Evolutionary conservation across 2,329 filamentous ascomycete genomes (phyloP), one percentile per base, ranked within the genome.

Genomic region (Sarocladiaceae sp.): DNA sequence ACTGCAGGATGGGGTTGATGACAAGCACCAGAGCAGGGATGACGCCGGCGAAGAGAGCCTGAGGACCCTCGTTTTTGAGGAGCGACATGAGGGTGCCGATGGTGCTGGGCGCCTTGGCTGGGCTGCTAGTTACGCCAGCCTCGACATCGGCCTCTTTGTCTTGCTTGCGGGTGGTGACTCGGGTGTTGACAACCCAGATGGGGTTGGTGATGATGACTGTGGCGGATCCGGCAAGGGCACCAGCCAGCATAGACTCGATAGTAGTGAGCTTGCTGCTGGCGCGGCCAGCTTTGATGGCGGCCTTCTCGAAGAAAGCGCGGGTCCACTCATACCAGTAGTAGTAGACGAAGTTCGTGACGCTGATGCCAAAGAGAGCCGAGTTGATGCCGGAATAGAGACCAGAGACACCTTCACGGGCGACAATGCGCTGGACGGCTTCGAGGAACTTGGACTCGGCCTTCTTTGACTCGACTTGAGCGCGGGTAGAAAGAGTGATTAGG

Each of bases 321-420:
- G 89, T 93, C 87, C 88, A 98, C 71, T 98, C 93, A 68, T 97
- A 98, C 91, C 88, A 98, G 75, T 97, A 98, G 72, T 98, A 98
- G 76, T 98, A 98, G 39, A 98, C 91, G 63, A 98, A 98, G 73
- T 98, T 98, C 57, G 93, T 98, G 55, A 98, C 83, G 65, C 86
- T 93, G 72, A 98, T 97, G 63, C 93, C 93, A 65, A 98, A 96
- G 35, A 98, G 75, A 43, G 93, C 93, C 50, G 87, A 94, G 65
- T 95, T 88, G 48, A 98, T 80, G 33, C 93, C 93, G 6, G 93
- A 83, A 63, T 97, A 98, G 27, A 98, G 80, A 24, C 93, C 93
- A 2, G 79, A 72, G 46, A 96, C 70, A 56, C 93, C 93, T 68
- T 98, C 93, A 55, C 93, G 86, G 55, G 90, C 85, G 51, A 98